Conservation (phyloP, 805 yeast genomes). For the Debaryomyces tyrocola region DNA sequence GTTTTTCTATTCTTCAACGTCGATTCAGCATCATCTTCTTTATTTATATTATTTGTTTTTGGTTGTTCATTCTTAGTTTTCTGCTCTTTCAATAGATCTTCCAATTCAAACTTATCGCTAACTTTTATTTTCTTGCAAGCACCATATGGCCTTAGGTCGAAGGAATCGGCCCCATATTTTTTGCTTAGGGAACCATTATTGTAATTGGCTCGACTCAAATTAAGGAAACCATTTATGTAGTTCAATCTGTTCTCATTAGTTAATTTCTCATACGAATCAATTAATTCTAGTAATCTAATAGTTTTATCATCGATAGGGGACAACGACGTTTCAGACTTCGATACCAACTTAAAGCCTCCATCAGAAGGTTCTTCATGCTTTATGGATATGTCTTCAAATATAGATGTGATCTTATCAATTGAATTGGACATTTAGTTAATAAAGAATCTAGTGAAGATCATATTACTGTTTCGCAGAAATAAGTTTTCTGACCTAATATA, state of each 20-base stretch:
- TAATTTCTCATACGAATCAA: conserved; percentile 33
- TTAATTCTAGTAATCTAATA: conserved; percentile 23
- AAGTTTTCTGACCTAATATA: not conserved
- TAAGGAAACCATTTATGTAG: conserved; percentile 37
- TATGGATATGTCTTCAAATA: conserved; percentile 7
- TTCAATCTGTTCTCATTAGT: conserved; percentile 17
- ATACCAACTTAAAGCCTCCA: conserved; percentile 1
- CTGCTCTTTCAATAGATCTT: conserved; percentile 7
- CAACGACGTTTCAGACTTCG: not conserved
- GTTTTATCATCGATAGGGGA: conserved; percentile 14
- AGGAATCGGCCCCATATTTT: conserved; percentile 40
- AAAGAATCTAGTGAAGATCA: not conserved
- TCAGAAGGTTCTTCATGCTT: not conserved
- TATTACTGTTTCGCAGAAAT: no score
- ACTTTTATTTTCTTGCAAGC: conserved; percentile 21
- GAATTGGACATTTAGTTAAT: not conserved
- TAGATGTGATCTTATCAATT: conserved; percentile 1
- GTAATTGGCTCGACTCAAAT: conserved; percentile 48
- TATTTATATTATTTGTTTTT: not conserved
- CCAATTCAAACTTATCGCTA: conserved; percentile 8
- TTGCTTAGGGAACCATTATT: conserved; percentile 19
- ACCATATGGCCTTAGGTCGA: conserved; percentile 36
- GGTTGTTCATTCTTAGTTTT: not conserved
- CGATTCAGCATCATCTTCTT: conserved; percentile 1
- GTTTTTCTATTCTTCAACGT: conserved; percentile 9